Base-by-base conservation (phyloP, 192 early-diverging fungal species). In the Coemansia sp. region DNA sequence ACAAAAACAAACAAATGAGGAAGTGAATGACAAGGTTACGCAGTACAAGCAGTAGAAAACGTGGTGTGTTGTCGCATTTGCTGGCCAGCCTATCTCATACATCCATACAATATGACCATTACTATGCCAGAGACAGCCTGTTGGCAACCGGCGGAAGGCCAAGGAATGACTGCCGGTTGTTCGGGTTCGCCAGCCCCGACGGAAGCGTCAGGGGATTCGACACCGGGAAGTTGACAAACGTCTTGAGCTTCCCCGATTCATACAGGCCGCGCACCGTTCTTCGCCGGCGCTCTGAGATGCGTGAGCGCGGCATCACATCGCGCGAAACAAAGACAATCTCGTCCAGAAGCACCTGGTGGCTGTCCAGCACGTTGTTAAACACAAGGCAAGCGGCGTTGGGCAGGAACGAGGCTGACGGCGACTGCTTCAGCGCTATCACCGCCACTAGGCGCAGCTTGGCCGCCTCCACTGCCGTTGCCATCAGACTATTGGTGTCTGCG, bases 311-410 rank as follows among this genome's bases (percentile, higher is more conserved):
- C 61, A 93, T 63, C 2, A 74, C 69, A 37, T 75, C 83, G 42
- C 72, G 71, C 10, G 77, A 74, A 10, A 92, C 77, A 62, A 92
- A 74, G 6, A 87, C 84, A 40, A 94, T 82, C 35, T 87, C 86
- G 65, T 91, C 91, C 2, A 90, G 77, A 61, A 92, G 75, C 49
- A 93, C 86, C 55, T 81, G 79, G 69, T 93, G 91, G 30, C 85
- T 80, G 46, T 93, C 89, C 23, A 94, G 68, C 18, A 92, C 84
- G 13, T 84, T 82, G 62, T 87, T 83, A 55, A 92, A 81, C 21
- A 92, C 71, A 25, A 83, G 68, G 28, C 89, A 81, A 1, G 87
- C 81, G 20, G 87, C 52, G 58, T 87, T 84, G 13, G 84, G 74
- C 46, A 87, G 68, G 58, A 71, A 66, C 51, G 74, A 66, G 12